Base-by-base conservation (phyloP, 768 basidiomycete species). In the Mycena rosella region DNA sequence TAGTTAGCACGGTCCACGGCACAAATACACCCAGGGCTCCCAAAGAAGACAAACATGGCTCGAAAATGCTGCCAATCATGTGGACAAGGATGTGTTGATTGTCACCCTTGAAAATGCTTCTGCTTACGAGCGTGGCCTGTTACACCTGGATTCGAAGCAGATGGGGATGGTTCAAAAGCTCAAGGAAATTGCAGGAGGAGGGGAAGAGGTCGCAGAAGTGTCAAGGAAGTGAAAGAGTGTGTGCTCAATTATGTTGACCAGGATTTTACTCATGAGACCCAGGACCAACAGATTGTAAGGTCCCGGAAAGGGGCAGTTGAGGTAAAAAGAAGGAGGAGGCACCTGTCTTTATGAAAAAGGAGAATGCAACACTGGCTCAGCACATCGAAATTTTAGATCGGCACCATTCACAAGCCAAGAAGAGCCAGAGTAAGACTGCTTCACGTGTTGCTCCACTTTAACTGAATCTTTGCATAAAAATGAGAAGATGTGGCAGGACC, bases 351-450 rank as follows among this genome's bases (percentile, higher is more conserved):
- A 62, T 56, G 1, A 64, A 69, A 55, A 68, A 71, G 53, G 72
- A 77, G 36, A 74, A 74, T 72, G 74, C 74, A 15, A 76, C 71
- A 17, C 18, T 76, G 2, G 53, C 27, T 20, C 78, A 80, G 42
- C 11, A 55, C 18, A 76, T 78, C 54, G 64, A 79, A 44, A 75
- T 78, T 55, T 62, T 79, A 1, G 58, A 79, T 32, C 78, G 74
- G 77, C 60, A 77, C 42, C 69, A 78, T 42, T 47, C 38, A 8
- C 74, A 79, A 42, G 53, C 72, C 0, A 62, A 70, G 55, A 29
- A 42, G 10, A 77, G 69, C 22, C 79, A 79, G 57, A 47, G 14
- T 0, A 64, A 58, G 22, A 78, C 76, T 0, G 77, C 75, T 2
- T 15, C 61, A 8, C 73, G 76, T 38, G 76, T 76, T 34, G 17